These are phyloP conservation scores for Populus simonii DNA, from an alignment of 345 rosid species.

Conservation along the genomic window DNA sequence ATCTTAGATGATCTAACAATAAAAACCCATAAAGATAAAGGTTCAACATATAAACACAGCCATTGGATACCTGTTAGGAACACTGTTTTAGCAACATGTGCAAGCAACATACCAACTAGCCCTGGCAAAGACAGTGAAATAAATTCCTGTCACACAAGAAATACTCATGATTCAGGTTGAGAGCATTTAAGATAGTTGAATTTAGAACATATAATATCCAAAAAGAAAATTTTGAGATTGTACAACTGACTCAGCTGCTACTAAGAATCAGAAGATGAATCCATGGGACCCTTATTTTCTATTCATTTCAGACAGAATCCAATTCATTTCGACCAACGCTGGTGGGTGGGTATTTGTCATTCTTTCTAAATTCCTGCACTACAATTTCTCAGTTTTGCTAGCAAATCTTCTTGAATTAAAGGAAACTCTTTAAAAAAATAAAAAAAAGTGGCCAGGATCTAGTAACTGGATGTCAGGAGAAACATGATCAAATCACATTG, in stretches of 20 bases:
- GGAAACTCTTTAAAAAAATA: no score
- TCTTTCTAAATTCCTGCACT: background rate
- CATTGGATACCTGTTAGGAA: slow-evolving; percentile 62
- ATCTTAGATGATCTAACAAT: background rate
- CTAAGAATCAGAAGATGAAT: background rate
- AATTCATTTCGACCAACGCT: background rate
- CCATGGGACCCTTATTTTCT: background rate
- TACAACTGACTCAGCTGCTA: background rate
- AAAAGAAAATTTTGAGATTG: background rate
- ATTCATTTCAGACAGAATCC: background rate
- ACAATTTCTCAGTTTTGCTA: background rate
- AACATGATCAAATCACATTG: background rate
- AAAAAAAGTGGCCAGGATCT: background rate
- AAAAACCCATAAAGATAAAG: background rate
- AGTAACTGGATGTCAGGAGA: background rate
- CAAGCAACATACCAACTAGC: slow-evolving; percentile 68
- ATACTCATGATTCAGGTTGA: slow-evolving; percentile 6
- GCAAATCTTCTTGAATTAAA: no score
- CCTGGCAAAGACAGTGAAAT: slow-evolving; percentile 43
- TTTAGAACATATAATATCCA: background rate
- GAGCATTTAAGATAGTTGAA: background rate
- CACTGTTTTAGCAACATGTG: slow-evolving; percentile 59
- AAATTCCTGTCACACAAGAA: slow-evolving; percentile 21
- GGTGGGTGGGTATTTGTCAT: background rate
- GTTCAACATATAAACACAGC: background rate